Base-by-base conservation (phyloP, 495 filamentous ascomycete species). In the Pyrenopolyporus hunteri region DNA sequence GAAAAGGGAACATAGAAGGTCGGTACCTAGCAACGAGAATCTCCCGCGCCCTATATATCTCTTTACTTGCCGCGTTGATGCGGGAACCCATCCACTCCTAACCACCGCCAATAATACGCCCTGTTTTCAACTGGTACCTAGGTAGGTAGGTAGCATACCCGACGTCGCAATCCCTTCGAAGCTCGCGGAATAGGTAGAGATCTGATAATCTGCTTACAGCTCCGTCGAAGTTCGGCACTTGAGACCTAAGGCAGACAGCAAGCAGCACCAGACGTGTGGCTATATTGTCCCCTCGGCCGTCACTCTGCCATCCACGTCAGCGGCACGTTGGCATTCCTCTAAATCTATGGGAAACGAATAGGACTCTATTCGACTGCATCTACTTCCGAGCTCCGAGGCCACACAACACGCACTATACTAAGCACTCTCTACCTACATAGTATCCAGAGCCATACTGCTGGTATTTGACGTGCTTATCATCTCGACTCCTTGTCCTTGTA, bases 331-430 rank as follows among this genome's bases (percentile, higher is more conserved):
- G 13, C 26, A 2, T 46, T 36, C 56, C 37, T 36, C 14, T 22
- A 19, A 6, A 14, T 13, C 28, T 19, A 46, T 5, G 53, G 11
- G 22, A 29, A 26, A 56, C 10, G 26, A 49, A 31, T 62, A 57
- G 48, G 26, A 20, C 40, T 29, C 3, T 13, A 31, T 23, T 47
- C 36, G 49, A 33, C 45, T 14, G 44, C 28, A n/a, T 36, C 32
- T 59, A 64, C 5, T 40, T 48, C 49, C 55, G 61, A 55, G 19
- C 39, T 54, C 61, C 61, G 61, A 64, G 47, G 28, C 2, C 26
- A 26, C 42, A 19, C n/a, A n/a, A 44, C 9, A 53, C 29, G 10
- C 32, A 47, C 37, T 11, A 8, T 35, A 25, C 31, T 32, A 42
- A 37, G 19, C 17, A n/a, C n/a, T n/a, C n/a, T n/a, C n/a, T n/a